Evolutionary conservation across 2,329 filamentous ascomycete species (phyloP).

Genomic region (Penicillium italicum): DNA sequence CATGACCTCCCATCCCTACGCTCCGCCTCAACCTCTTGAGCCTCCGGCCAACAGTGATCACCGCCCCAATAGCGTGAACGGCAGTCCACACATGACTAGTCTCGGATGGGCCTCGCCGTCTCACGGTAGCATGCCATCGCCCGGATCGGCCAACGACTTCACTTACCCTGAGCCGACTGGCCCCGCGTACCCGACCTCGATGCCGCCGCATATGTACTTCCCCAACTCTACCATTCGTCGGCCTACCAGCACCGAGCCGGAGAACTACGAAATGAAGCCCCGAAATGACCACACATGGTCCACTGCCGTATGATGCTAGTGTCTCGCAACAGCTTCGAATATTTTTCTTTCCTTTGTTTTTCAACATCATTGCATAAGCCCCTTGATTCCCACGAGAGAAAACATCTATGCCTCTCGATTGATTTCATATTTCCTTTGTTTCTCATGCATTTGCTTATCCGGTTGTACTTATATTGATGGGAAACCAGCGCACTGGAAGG

Average conservation of each 20-base stretch:
- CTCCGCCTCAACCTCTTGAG: slow-evolving; percentile 80
- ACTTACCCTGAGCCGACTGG: slow-evolving; percentile 72
- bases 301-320: slow-evolving; percentile 30
- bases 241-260: slow-evolving; percentile 71
- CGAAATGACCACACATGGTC: slow-evolving; percentile 38
- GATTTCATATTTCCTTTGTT: slow-evolving; percentile 14
- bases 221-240: slow-evolving; percentile 64
- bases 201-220: slow-evolving; percentile 67
- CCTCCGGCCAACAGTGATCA: slow-evolving; percentile 74
- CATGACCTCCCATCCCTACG: slow-evolving; percentile 86
- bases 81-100: slow-evolving; percentile 79
- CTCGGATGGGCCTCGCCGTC: slow-evolving; percentile 85
- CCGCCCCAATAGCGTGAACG: slow-evolving; percentile 67
- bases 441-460: slow-evolving; percentile 10
- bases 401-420: slow-evolving; percentile 11
- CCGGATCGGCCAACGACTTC: slow-evolving; percentile 69
- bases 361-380: slow-evolving; percentile 21
- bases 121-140: slow-evolving; percentile 68
- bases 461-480: slow-evolving; percentile 14
- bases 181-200: slow-evolving; percentile 45
- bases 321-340: slow-evolving; percentile 3
- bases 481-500: slow-evolving; percentile 12
- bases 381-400: slow-evolving; percentile 25
- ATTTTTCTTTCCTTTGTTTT: slow-evolving; percentile 21
- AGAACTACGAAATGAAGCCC: slow-evolving; percentile 62